Base-by-base conservation (phyloP, 768 basidiomycete genomes). In the Xerocomus brunneocitrinus region DNA sequence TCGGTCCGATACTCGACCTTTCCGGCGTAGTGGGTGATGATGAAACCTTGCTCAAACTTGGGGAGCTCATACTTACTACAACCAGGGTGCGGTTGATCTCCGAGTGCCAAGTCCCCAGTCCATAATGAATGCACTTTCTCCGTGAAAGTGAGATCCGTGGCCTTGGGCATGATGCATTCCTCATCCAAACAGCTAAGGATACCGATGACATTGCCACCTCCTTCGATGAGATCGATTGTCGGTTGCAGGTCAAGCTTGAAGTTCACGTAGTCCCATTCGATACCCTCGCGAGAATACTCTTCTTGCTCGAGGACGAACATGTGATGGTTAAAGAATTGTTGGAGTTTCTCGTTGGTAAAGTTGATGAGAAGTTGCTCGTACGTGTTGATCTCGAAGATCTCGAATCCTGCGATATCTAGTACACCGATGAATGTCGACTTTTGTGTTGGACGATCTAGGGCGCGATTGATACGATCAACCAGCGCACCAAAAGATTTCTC, bases 271-370 rank as follows among this genome's bases (percentile, higher is more conserved):
- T 95, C 86, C 97, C 97, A 99, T 52, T 94, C 85, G 70, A 99
- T 99, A 19, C 86, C 86, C 69, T 99, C 97, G 19, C 97, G 82
- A 16, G 91, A 80, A 71, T 99, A 98, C 69, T 99, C 97, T 67
- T 99, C 97, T 67, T 99, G 97, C 74, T 99, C 97, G 32, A 98
- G 83, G 36, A 97, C 92, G 71, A 99, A 98, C 97, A 98, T 98
- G 69, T 98, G 97, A 71, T 98, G 93, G 64, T 98, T 99, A 81
- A 94, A 94, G 71, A 91, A 92, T 70, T 98, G 95, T 68, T 98
- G 95, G 8, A 98, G 80, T 66, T 90, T 95, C 79, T 99, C 97
- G 75, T 99, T 99, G 41, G 95, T 98, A 64, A 91, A 95, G 67
- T 99, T 99, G 81, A 99, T 99, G 62, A 95, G 81, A 27, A 99